Evolutionary conservation across 1,139 yeast species (phyloP).

Genomic region (Sugiyamaella novakii): DNA sequence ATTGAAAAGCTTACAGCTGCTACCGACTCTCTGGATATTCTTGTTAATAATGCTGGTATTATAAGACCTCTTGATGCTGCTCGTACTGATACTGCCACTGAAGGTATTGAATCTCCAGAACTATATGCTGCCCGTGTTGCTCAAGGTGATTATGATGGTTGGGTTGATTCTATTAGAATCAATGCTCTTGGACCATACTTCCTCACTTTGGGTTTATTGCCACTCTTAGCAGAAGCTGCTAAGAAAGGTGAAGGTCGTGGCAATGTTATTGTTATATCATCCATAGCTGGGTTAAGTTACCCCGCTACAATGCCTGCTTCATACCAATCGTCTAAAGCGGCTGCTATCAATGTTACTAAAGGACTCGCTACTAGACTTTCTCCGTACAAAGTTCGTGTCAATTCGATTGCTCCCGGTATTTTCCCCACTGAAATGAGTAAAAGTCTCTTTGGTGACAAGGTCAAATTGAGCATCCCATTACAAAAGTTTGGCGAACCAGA

Average conservation of each 20-base stretch:
- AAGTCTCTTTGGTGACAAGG: slow-evolving; percentile 5
- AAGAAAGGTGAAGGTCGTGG: slow-evolving; percentile 23
- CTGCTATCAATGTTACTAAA: slow-evolving; percentile 70
- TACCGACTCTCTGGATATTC: slow-evolving; percentile 24
- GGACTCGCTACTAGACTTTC: slow-evolving; percentile 54
- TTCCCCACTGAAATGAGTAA: slow-evolving; percentile 24
- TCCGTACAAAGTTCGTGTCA: slow-evolving; percentile 22
- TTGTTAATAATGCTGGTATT: slow-evolving; percentile 29
- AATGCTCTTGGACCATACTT: slow-evolving; percentile 22
- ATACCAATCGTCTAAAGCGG: slow-evolving; percentile 83
- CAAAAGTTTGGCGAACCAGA: slow-evolving; percentile 20
- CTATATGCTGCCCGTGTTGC: slow-evolving; percentile 19
- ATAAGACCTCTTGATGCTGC: slow-evolving; percentile 13
- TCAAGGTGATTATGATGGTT: slow-evolving; percentile 26
- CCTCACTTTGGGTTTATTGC: slow-evolving; percentile 23
- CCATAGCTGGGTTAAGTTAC: slow-evolving; percentile 79
- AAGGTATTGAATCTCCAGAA: slow-evolving; percentile 17
- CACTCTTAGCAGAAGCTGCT: slow-evolving; percentile 24
- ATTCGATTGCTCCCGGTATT: slow-evolving; percentile 21
- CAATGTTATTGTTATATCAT: slow-evolving; percentile 76
- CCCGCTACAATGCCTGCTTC: slow-evolving; percentile 82
- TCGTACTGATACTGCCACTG: background rate
- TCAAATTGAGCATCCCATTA: slow-evolving; percentile 19
- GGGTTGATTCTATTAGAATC: slow-evolving; percentile 21
- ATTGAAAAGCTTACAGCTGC: slow-evolving; percentile 17